These are phyloP conservation scores for Erysimum pusillum DNA, from an alignment of 441 rosid genomes.

Conservation along the genomic window DNA sequence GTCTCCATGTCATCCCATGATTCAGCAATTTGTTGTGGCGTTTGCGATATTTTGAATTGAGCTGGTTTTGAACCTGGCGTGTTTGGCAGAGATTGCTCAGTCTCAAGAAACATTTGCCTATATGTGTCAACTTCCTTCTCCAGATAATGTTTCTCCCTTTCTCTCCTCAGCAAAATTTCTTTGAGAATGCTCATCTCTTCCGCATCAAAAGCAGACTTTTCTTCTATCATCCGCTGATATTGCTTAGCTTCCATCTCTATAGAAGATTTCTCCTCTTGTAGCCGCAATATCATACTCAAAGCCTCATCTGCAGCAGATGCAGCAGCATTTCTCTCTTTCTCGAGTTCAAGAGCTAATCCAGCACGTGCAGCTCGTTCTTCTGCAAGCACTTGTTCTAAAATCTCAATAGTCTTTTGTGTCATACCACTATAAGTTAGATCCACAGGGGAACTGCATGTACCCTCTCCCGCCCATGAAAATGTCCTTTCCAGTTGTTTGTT, in stretches of 20 bases:
- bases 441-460: conserved; percentile 38
- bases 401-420: conserved; percentile 46
- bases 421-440: conserved; percentile 40
- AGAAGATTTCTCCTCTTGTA: conserved; percentile 68
- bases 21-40: conserved; percentile 43
- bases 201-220: conserved; percentile 73
- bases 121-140: conserved; percentile 81
- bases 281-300: conserved; percentile 72
- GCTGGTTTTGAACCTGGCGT: conserved; percentile 40
- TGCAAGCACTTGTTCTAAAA: conserved; percentile 57
- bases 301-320: conserved; percentile 86
- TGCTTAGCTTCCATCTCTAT: conserved; percentile 83
- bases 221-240: conserved; percentile 80
- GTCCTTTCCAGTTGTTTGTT: conserved; percentile 41
- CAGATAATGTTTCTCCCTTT: conserved; percentile 77
- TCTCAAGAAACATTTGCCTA: conserved; percentile 58
- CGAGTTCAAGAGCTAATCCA: conserved; percentile 68
- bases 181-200: conserved; percentile 89
- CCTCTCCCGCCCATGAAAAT: conserved; percentile 45
- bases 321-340: conserved; percentile 84
- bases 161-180: conserved; percentile 82
- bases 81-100: conserved; percentile 50
- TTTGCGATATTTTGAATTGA: conserved; percentile 1
- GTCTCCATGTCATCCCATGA: conserved; percentile 45
- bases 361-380: conserved; percentile 56